Percentiles rank a stretch among this genome's conserved stretches.
Evolutionary conservation across 306 rosid genomes (phyloP).

Genomic region (Erythrophleum fordii): DNA sequence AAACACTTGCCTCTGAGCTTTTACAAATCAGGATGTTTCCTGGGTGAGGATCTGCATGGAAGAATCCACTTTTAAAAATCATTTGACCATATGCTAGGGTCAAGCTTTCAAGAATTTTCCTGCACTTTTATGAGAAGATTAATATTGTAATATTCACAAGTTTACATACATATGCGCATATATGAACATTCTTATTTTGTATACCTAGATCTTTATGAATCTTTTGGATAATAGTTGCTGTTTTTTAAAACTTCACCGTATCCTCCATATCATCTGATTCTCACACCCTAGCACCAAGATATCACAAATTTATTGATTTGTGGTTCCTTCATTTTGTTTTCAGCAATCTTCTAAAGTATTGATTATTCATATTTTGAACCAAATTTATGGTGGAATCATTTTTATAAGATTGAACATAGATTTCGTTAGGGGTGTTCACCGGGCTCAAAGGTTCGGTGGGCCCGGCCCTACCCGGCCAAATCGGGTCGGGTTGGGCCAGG

Average conservation of each 20-base stretch:
- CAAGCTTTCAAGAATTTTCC: constrained; percentile 93
- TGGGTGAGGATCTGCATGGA: constrained; percentile 99
- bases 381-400: too few species aligned
- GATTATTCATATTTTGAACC: neutral
- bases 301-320: constrained; percentile 21
- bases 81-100: constrained; percentile 99
- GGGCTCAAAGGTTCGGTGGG: too few species aligned
- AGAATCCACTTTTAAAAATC: constrained; percentile 94
- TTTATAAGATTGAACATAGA: too few species aligned
- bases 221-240: constrained; percentile 2
- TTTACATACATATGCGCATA: neutral
- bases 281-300: neutral
- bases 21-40: constrained; percentile 92
- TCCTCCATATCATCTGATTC: constrained; percentile 14
- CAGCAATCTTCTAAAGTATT: neutral
- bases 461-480: too few species aligned
- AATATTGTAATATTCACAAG: neutral
- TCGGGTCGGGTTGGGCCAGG: too few species aligned
- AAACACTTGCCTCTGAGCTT: constrained; percentile 91
- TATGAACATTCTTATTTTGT: constrained; percentile 18
- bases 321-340: neutral
- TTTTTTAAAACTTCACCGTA: constrained; percentile 18
- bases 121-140: constrained; percentile 49
- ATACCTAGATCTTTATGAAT: constrained; percentile 12
- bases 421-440: too few species aligned